Base-by-base conservation (phyloP, 1,284 basidiomycete genomes). In the Trichosporon sp. region DNA sequence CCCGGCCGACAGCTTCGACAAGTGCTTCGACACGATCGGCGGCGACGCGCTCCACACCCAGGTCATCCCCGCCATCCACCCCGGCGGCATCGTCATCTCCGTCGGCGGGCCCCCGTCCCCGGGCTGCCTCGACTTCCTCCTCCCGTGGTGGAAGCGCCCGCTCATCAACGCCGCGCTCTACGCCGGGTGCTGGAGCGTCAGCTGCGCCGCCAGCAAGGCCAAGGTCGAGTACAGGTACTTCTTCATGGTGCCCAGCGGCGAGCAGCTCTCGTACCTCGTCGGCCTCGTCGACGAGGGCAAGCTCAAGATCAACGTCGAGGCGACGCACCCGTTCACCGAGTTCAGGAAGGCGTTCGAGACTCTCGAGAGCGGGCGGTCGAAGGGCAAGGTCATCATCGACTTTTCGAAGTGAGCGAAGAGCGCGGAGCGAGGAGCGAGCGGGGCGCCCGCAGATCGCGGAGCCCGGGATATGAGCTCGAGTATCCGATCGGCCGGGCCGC, bases 11-110 rank as follows among this genome's bases (percentile, higher is more conserved):
- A 29, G n/a, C 11, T 74, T 70, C 21, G 35, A 47, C 68, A 70
- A 74, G 67, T 72, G 73, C 13, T 72, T 74, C 31, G 73, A 74
- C 66, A n/a, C 23, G 3, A 70, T 66, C 1, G 73, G 72, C 35
- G 68, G 65, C 47, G 53, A 68, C 15, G 67, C 64, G 18, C 29
- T 68, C 5, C 13, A 62, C 31, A 23, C 21, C 2, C 58, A 69
- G 32, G 51, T 73, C 25, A 31, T 73, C 18, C 62, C 68, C 1
- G 34, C 60, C 6, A 38, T 62, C 51, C 47, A 64, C 18, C 1
- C 6, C 7, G 74, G 72, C 42, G 75, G 72, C 15, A 21, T 42
- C 6, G 67, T 73, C 32, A 35, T 73, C 35, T 68, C 66, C 13
- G 64, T 73, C 21, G 64, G 60, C 11, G 70, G 73, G 7, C 70